Conservation (phyloP, 1,139 yeast genomes). For the Ogataea hybrid region DNA sequence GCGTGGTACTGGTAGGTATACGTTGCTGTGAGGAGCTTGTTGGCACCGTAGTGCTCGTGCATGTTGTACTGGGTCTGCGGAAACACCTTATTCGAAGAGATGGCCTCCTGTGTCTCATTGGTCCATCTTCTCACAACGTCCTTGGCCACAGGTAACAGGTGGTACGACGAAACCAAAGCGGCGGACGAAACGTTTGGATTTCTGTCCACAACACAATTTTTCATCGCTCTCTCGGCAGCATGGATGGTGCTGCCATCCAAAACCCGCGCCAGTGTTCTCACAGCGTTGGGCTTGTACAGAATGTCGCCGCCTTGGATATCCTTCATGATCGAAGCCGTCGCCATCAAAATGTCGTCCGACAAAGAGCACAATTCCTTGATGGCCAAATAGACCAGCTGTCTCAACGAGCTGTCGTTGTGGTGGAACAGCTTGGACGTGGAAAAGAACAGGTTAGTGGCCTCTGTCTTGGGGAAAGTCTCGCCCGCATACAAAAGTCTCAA, state of each 20-base stretch:
- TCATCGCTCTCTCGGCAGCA: conserved; percentile 90
- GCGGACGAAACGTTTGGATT: conserved; percentile 90
- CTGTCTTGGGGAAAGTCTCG: conserved; percentile 82
- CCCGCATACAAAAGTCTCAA: conserved; percentile 76
- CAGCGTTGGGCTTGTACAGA: conserved; percentile 90
- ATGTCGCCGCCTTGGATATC: conserved; percentile 90
- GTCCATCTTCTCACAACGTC: conserved; percentile 93
- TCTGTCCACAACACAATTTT: conserved; percentile 88
- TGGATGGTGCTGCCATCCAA: conserved; percentile 91
- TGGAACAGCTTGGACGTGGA: conserved; percentile 93
- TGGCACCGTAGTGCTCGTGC: conserved; percentile 53
- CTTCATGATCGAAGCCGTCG: conserved; percentile 96
- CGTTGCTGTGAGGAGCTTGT: conserved; percentile 62
- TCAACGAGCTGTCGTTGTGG: conserved; percentile 83
- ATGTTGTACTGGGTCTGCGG: conserved; percentile 53
- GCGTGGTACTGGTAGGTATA: conserved; percentile 95
- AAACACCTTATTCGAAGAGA: conserved; percentile 64
- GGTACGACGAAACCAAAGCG: conserved; percentile 87
- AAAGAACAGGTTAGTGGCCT: conserved; percentile 90
- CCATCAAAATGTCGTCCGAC: conserved; percentile 94
- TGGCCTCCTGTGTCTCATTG: conserved; percentile 89
- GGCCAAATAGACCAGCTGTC: conserved; percentile 92
- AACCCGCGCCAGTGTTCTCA: conserved; percentile 85
- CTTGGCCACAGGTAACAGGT: conserved; percentile 82
- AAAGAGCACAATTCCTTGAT: conserved; percentile 84